phyloP scores from a whole-genome alignment of 2,329 filamentous ascomycete genomes.

The Verticillium nonalfalfae region DNA sequence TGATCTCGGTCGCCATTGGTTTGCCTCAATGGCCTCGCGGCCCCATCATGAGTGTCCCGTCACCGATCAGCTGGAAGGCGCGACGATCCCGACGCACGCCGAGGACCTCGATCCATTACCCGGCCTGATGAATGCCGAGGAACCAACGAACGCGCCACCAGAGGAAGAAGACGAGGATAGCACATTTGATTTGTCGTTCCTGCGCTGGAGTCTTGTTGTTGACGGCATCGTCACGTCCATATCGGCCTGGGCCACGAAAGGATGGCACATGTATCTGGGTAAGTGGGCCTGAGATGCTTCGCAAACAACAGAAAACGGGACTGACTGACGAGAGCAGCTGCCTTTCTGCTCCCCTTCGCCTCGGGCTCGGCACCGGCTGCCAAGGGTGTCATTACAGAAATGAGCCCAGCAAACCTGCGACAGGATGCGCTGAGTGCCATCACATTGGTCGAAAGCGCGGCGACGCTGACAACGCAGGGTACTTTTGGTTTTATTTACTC shows the following conservation, averaged over 20 bases:
- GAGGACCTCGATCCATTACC: conserved; percentile 33
- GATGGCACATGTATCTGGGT: conserved; percentile 64
- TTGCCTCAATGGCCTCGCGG: conserved; percentile 8
- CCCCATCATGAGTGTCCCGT: background rate
- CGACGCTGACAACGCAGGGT: conserved; percentile 55
- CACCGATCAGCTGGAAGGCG: background rate
- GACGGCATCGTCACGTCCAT: conserved; percentile 60
- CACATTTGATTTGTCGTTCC: conserved; percentile 61
- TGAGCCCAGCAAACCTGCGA: conserved; percentile 56
- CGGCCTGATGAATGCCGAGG: conserved; percentile 33
- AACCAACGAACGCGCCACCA: conserved; percentile 29
- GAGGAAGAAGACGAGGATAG: conserved; percentile 38
- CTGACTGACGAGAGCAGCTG: conserved; percentile 30
- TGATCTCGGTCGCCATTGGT: conserved; percentile 32
- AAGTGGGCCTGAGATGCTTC: conserved; percentile 9
- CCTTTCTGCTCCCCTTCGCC: conserved; percentile 58
- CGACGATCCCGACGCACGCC: conserved; percentile 27
- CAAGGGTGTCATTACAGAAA: conserved; percentile 67
- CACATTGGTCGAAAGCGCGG: conserved; percentile 64
- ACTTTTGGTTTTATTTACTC: conserved; percentile 64
- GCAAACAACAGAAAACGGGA: no score
- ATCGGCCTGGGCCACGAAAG: conserved; percentile 53
- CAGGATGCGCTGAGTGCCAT: conserved; percentile 64
- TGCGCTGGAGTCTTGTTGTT: conserved; percentile 57
- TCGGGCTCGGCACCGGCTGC: conserved; percentile 64